Evolutionary conservation across 2,329 filamentous ascomycete genomes (phyloP), one percentile per base, ranked within the genome.

Genomic region (Colletotrichum gloeosporioides): DNA sequence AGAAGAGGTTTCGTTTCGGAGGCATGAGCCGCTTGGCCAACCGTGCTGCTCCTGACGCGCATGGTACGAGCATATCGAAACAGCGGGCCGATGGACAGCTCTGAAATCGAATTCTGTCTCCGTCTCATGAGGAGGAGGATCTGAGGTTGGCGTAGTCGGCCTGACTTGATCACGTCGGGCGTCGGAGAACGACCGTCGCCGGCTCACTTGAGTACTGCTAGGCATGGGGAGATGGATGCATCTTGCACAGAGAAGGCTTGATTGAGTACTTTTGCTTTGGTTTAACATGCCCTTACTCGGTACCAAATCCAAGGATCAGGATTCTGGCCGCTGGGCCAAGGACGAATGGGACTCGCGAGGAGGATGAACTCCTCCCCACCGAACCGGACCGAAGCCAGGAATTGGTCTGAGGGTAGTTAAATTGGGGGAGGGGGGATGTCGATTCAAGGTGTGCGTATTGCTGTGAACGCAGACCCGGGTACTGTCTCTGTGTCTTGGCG

Each of bases 1-100:
- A 25, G 32, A n/a, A 27, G 71, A 69, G 32, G 65, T 74, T 73
- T 69, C 49, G 73, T 76, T 73, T 76, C 70, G 64, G 31, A 39
- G 59, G 69, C 73, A 73, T 55, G 49, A 69, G 64, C 65, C 71
- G 49, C 74, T 66, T 59, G 29, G 49, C 70, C 32, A 65, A 73
- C 64, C 74, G 70, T 76, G 71, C 70, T 73, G 57, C 70, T 64
- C 63, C 44, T 69, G 74, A 59, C 44, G 71, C 63, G 70, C 59
- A n/a, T 61, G 59, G 34, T 36, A 49, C 39, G 31, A 44, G 49
- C 65, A 44, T 44, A 69, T 76, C 39, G 69, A 76, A 68, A 76
- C 64, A 63, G 44, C 69, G 64, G 69, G 44, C 39, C 62, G 73
- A 68, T 63, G 36, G 18, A 39, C 25, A 49, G 16, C 49, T 8